Base-by-base conservation (phyloP, 2,329 filamentous ascomycete genomes). In the Cladosporium austrohemisphaericum region DNA sequence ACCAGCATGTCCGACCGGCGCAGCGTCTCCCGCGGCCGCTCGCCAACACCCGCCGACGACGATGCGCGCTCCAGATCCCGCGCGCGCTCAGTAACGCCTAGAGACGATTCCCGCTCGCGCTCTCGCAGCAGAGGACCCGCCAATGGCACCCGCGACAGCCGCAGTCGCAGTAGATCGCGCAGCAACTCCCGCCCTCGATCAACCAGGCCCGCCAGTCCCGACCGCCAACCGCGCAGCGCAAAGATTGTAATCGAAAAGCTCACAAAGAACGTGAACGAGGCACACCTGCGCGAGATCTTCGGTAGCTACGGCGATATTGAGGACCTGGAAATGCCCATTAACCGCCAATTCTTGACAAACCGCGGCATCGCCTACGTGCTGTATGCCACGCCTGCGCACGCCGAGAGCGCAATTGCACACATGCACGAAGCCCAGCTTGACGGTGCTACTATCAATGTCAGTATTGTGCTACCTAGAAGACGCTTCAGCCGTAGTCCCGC, bases 361-460 rank as follows among this genome's bases (percentile, higher is more conserved):
- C 85, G 92, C 50, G 92, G 93, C 38, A 95, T 89, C 22, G 93
- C 92, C 25, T 97, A 96, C 67, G 90, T 97, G 55, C 77, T 95
- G 33, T 98, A 86, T 69, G 75, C 82, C 47, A 77, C 85, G 57
- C 81, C 90, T 56, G 76, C 80, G 41, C 86, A 92, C 55, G 92
- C 93, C 19, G 89, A 96, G 69, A 77, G 83, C 11, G 93, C 93
- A 22, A 94, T 96, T 59, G 83, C 91, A 14, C 88, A 95, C 66
- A 97, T 98, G 93, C 93, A 98, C 68, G 93, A 98, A 71, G 89
- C 88, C n/a, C 88, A 95, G 64, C 73, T 95, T 22, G 91, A 96
- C 67, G 90, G 90, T 44, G 81, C 84, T 18, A 76, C 83, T 31
- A 84, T 96, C 62, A 86, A 85, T 62, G 91, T 96, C 41, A 93